Evolutionary conservation across 1,284 basidiomycete species (phyloP), one percentile per base, ranked within the genome.

Genomic region (Schizopora paradoxa): DNA sequence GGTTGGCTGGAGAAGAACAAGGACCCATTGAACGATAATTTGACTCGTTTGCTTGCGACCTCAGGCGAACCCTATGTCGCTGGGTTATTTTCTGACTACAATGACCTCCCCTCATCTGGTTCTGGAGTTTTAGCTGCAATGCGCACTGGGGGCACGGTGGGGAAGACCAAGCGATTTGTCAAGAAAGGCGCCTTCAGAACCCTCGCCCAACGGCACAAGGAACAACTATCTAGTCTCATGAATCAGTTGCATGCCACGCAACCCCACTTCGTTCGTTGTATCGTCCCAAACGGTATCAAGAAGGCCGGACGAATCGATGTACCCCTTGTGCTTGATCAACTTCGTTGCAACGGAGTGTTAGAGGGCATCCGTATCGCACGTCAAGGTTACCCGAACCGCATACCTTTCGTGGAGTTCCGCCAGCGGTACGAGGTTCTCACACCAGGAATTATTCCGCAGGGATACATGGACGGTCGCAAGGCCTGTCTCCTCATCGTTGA

Each of bases 1-100:
- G 90, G 92, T 6, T 99, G 96, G 96, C 72, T 99, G 51, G 93
- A 96, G 70, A 99, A 99, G 82, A 99, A 99, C 76, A 97, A 97
- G 68, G 96, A 99, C 60, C 96, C 96, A 0, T 72, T 99, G 53
- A 98, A 99, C 64, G 94, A 98, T 62, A 95, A 98, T 60, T 76
- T 99, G 32, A 91, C 91, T 0, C 82, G 91, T 13, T 84, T 99
- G 31, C 75, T 99, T 19, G 83, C 91, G 1, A 74, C 78, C 11
- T 96, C 95, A 1, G 76, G 80, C 1, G 86, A 97, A 56, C 77
- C 79, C 27, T 92, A 91, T 58, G 78, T 99, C 29, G 81, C 88
- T 0, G 65, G 73, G 2, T 76, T 99, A 29, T 99, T 99, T 64
- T 70, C 84, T 13, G 95, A 98, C 55, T 93, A 83, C 58, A 71